phyloP scores from a whole-genome alignment of 257 asterid genomes.

The Thymus mandschuricus region DNA sequence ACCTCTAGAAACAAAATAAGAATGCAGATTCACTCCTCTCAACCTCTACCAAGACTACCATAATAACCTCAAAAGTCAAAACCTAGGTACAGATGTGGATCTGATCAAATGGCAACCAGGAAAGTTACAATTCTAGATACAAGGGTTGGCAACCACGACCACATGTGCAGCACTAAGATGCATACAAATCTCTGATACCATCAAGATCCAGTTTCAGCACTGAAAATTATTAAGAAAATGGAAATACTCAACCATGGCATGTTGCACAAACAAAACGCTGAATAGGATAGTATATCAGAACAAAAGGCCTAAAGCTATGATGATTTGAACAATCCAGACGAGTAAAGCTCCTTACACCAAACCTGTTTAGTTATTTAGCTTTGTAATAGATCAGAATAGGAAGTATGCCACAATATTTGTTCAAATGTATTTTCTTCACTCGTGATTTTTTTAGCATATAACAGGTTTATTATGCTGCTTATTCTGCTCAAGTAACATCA shows the following conservation, averaged over 20 bases:
- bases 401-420: not conserved
- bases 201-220: slow-evolving; percentile 8
- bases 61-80: not conserved
- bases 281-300: not conserved
- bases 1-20: not conserved
- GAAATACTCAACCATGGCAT: too few species aligned
- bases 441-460: not conserved
- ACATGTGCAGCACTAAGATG: not conserved
- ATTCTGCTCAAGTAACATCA: not conserved
- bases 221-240: not conserved
- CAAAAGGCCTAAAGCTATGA: not conserved
- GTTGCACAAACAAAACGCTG: not conserved
- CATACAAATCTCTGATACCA: not conserved
- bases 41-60: not conserved
- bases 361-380: not conserved
- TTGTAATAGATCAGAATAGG: slow-evolving; percentile 2
- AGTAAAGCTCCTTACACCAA: slow-evolving; percentile 4
- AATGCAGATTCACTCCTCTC: not conserved
- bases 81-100: not conserved
- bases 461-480: slow-evolving; percentile 1
- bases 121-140: not conserved
- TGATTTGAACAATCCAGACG: not conserved
- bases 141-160: not conserved
- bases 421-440: not conserved
- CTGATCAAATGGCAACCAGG: not conserved